Evolutionary conservation across 129 eudicot species (phyloP).

Genomic region (Dittrichia graveolens): DNA sequence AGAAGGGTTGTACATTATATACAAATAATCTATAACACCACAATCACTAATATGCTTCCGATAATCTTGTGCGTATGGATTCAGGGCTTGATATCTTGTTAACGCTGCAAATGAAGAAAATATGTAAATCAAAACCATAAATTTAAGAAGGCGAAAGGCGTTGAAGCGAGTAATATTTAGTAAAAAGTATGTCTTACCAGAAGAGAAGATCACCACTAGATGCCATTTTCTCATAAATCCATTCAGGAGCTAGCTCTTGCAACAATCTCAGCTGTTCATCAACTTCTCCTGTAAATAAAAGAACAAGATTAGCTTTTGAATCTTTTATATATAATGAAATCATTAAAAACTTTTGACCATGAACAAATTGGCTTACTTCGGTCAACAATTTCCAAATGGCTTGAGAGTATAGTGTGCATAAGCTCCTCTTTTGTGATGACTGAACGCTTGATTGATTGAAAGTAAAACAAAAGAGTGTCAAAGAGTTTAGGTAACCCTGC

Average conservation of each 20-base stretch:
- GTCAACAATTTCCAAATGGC: slow-evolving; percentile 56
- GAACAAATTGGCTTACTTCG: slow-evolving; percentile 50
- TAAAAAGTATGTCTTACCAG: slow-evolving; percentile 40
- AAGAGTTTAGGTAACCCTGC: slow-evolving; percentile 70
- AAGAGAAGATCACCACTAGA: slow-evolving; percentile 58
- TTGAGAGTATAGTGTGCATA: slow-evolving; percentile 57
- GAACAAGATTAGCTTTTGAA: slow-evolving; percentile 10
- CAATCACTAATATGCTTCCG: slow-evolving; percentile 41
- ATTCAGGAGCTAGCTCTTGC: slow-evolving; percentile 76
- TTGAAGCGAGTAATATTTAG: neutral
- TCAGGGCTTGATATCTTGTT: slow-evolving; percentile 58
- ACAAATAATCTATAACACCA: too few species aligned
- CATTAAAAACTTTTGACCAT: neutral
- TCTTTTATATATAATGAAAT: neutral
- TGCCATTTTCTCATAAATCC: slow-evolving; percentile 57
- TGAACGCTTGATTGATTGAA: slow-evolving; percentile 67
- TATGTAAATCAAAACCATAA: neutral
- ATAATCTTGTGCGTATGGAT: slow-evolving; percentile 57
- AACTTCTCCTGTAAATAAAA: slow-evolving; percentile 56
- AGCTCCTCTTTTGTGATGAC: slow-evolving; percentile 75
- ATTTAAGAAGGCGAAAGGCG: neutral
- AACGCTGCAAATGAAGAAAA: slow-evolving; percentile 47
- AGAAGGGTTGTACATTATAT: too few species aligned
- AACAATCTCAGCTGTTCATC: slow-evolving; percentile 73
- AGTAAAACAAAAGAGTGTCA: slow-evolving; percentile 53